Base-by-base conservation (phyloP, 495 filamentous ascomycete genomes). In the Podospora pseudopauciseta region DNA sequence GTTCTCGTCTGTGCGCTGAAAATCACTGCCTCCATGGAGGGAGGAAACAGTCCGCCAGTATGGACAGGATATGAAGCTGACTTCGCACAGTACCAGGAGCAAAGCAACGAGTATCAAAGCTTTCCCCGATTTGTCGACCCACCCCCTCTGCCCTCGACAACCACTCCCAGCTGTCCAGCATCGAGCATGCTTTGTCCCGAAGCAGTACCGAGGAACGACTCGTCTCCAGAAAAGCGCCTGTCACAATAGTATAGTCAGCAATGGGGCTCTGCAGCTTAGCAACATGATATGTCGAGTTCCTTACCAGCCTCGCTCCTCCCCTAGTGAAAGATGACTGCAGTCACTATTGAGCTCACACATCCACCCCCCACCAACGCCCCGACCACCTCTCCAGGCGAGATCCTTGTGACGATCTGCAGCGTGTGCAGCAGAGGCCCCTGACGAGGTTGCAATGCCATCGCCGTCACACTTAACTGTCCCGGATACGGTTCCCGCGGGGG, bases 241-340 rank as follows among this genome's bases (percentile, higher is more conserved):
- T 26, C 19, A 27, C 4, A 9, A 23, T 56, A 26, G 57, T 23
- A 7, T 32, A 32, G 30, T 70, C 19, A 70, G 68, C 54, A 18
- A 39, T 27, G 30, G 53, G 15, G 60, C 26, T 19, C 27, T 63
- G 5, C 15, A 26, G 26, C 28, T n/a, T 18, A 20, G 5, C 11
- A 15, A 56, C 18, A 62, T 28, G 66, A 54, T 34, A 62, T 20
- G 56, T 26, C 56, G 19, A 6, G 0, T 26, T 59, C 23, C 91
- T 83, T 72, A 94, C 93, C 93, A 97, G 70, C 91, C 91, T 75
- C 94, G 84, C 80, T 98, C 94, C 70, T 92, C 92, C 5, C 95
- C 95, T 55, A 82, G 82, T 32, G 82, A 85, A 73, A 99, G 68
- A 61, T 74, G 72, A 75, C 80, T 91, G 92, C 93, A 97, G 77